A percentile compares a stretch with the other conserved stretches of the same genome.
phyloP scores from a whole-genome alignment of 2,329 filamentous ascomycete species.

The Exophiala lecanii-corni region DNA sequence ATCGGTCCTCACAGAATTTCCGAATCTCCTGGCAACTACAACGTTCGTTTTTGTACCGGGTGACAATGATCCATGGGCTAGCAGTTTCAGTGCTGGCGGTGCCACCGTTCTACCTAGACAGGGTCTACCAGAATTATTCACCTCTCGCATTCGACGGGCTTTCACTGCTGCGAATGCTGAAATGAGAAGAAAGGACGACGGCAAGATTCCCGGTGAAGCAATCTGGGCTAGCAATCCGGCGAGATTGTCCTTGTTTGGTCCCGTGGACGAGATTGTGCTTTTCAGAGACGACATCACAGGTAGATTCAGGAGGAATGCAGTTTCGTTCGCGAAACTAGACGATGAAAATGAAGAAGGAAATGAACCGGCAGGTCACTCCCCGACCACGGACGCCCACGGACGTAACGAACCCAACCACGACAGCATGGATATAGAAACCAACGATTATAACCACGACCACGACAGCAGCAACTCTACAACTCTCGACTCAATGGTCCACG shows the following conservation, averaged over 20 bases:
- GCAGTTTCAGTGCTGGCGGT: conserved; percentile 60
- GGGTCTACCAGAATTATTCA: conserved; percentile 81
- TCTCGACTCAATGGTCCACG: conserved; percentile 19
- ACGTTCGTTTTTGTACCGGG: conserved; percentile 93
- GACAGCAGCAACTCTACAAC: conserved; percentile 13
- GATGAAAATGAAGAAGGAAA: conserved; percentile 32
- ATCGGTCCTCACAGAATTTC: conserved; percentile 75
- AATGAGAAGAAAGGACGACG: conserved; percentile 46
- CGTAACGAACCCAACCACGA: conserved; percentile 26
- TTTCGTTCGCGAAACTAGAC: conserved; percentile 57
- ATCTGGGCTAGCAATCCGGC: conserved; percentile 88
- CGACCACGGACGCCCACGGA: not conserved
- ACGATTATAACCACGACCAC: conserved; percentile 34
- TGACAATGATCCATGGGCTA: conserved; percentile 96
- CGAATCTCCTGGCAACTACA: conserved; percentile 68
- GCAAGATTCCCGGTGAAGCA: conserved; percentile 61
- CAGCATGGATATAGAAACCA: conserved; percentile 31
- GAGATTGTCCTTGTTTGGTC: conserved; percentile 77
- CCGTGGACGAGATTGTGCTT: conserved; percentile 78
- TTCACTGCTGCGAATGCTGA: conserved; percentile 77
- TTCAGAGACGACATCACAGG: conserved; percentile 83
- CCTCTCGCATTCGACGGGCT: conserved; percentile 73
- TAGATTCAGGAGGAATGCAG: conserved; percentile 69
- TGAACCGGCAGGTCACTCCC: conserved; percentile 14
- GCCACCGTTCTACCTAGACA: conserved; percentile 43